Evolutionary conservation across 2,329 filamentous ascomycete species (phyloP).

Genomic region (Ophiostoma fasciatum): DNA sequence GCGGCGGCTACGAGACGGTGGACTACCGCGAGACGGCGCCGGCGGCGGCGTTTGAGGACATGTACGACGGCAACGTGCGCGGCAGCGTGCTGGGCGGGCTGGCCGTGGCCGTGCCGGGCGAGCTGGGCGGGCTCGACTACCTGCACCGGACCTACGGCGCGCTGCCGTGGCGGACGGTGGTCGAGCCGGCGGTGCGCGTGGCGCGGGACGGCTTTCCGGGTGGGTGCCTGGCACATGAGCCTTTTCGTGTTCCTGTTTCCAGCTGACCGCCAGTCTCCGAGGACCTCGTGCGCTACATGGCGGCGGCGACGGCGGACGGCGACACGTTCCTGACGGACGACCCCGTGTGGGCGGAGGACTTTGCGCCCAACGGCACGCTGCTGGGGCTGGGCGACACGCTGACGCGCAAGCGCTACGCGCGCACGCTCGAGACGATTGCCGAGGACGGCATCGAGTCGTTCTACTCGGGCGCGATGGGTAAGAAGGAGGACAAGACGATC

Average conservation of each 20-base stretch:
- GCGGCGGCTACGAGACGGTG: slow-evolving; percentile 71
- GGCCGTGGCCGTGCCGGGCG: slow-evolving; percentile 56
- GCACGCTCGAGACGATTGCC: slow-evolving; percentile 63
- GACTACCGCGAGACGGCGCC: slow-evolving; percentile 87
- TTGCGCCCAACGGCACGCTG: slow-evolving; percentile 64
- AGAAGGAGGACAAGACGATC: no score
- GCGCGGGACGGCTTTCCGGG: slow-evolving; percentile 57
- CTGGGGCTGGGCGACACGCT: slow-evolving; percentile 62
- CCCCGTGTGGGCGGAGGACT: slow-evolving; percentile 71
- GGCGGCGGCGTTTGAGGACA: slow-evolving; percentile 64
- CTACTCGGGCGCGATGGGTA: slow-evolving; percentile 23
- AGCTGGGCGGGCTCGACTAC: slow-evolving; percentile 65
- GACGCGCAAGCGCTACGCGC: slow-evolving; percentile 64
- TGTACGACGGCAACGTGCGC: slow-evolving; percentile 60
- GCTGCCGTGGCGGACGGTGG: slow-evolving; percentile 55
- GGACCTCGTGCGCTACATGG: slow-evolving; percentile 65
- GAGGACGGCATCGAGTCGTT: slow-evolving; percentile 38
- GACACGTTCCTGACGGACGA: slow-evolving; percentile 58
- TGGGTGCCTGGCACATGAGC: slow-evolving; percentile 11
- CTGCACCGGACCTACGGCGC: slow-evolving; percentile 58
- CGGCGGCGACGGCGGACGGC: slow-evolving; percentile 18
- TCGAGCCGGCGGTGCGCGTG: slow-evolving; percentile 58
- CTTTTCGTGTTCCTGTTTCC: background rate
- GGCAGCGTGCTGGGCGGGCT: slow-evolving; percentile 60
- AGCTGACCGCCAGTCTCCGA: slow-evolving; percentile 36